phyloP scores from a whole-genome alignment of 805 yeast species.

The Yarrowia alimentaria region DNA sequence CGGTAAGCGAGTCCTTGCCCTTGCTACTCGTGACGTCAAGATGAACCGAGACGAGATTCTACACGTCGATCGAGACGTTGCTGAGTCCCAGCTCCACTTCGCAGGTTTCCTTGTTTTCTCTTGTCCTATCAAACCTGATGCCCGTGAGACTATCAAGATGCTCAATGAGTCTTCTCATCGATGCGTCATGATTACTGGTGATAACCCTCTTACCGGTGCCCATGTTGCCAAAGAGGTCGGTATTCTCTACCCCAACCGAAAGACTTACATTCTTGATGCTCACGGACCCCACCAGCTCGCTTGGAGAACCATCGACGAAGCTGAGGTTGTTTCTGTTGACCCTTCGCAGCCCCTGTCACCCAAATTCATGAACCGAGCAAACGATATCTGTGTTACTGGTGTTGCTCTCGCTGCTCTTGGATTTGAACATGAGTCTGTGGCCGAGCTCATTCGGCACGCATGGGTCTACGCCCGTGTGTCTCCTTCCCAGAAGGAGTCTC shows the following conservation, averaged over 20 bases:
- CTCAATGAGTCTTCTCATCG: conserved; percentile 93
- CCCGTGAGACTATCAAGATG: conserved; percentile 85
- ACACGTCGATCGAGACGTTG: conserved; percentile 66
- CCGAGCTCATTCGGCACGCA: conserved; percentile 74
- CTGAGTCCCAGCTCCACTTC: conserved; percentile 72
- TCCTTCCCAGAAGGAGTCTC: conserved; percentile 91
- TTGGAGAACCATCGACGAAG: conserved; percentile 84
- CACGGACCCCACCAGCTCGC: conserved; percentile 68
- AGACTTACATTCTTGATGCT: conserved; percentile 83
- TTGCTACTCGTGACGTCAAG: conserved; percentile 77
- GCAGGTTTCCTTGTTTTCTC: conserved; percentile 96
- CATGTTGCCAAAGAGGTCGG: conserved; percentile 94
- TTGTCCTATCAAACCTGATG: conserved; percentile 94
- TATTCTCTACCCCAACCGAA: conserved; percentile 65
- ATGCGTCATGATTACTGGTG: conserved; percentile 97
- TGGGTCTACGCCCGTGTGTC: conserved; percentile 99
- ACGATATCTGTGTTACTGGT: conserved; percentile 92
- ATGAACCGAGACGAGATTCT: conserved; percentile 50
- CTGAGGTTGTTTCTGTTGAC: conserved; percentile 64
- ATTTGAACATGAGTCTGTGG: conserved; percentile 64
- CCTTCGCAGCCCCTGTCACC: conserved; percentile 55
- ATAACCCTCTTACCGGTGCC: conserved; percentile 96
- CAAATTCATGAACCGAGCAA: conserved; percentile 44
- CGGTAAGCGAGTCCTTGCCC: conserved; percentile 95
- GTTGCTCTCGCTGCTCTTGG: conserved; percentile 68